Evolutionary conservation across 805 yeast species (phyloP), one percentile per base, ranked within the genome.

Genomic region (Grigorovia humatica): DNA sequence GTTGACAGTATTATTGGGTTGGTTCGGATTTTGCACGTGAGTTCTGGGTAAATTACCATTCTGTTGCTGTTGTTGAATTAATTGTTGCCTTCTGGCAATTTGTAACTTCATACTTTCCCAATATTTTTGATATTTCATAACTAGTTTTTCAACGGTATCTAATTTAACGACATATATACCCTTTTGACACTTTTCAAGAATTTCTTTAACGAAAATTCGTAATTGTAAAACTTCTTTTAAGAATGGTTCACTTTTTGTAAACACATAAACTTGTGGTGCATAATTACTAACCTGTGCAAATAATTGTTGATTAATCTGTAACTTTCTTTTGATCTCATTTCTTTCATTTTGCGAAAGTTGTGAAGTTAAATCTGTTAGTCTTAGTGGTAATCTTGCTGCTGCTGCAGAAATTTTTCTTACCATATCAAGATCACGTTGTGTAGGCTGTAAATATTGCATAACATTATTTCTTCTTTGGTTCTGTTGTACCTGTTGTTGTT

Each of bases 221-320:
- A 86, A 79, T 63, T 85, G 90, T 54, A 89, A 75, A 53, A 89
- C 76, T 57, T 86, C 78, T 60, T 80, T 81, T 1, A 95, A 84
- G 9, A 87, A 90, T 48, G 82, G 86, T 48, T 75, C 77, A 64
- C 85, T 85, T 59, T 83, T 81, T 1, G 95, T 85, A 54, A 87
- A 73, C 53, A 84, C 77, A 62, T 79, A 88, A 60, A 86, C 87
- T 61, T 85, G 82, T 41, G 95, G 88, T 43, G 87, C 80, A 44
- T 88, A 73, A 54, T 83, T 83, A 62, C 88, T 95, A 17, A 85
- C 83, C 55, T 83, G 77, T 41, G 81, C 75, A 65, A 78, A 80
- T 56, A 84, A 74, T 59, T 80, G 84, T 51, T 63, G 65, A 54
- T 68, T 69, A 18, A 73, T 58, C 35, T 70, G 64, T 35, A 85